Percentiles rank a stretch among this genome's conserved stretches.
Conservation (phyloP, 1,284 basidiomycete species). For the Amylostereum chailletii region DNA sequence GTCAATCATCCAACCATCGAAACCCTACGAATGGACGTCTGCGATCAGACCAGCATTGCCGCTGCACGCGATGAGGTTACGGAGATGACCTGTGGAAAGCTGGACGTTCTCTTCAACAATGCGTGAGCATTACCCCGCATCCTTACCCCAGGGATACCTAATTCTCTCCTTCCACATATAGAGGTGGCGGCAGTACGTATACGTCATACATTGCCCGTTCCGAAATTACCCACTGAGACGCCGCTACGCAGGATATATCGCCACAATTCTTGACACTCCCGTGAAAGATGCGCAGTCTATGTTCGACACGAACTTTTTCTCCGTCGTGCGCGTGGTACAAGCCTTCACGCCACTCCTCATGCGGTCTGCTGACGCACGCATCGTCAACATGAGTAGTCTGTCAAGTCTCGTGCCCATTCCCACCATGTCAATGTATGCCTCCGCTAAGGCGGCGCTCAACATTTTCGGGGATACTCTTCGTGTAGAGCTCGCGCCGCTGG, state of each 20-base stretch:
- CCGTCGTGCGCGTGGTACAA: conserved; percentile 20
- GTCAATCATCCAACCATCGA: neutral
- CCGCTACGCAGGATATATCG: neutral
- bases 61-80: neutral
- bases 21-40: neutral
- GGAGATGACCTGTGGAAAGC: conserved; percentile 17
- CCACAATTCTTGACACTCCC: conserved; percentile 15
- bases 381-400: conserved; percentile 21
- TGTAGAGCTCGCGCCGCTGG: conserved; percentile 20
- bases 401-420: conserved; percentile 18
- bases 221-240: too few species aligned
- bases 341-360: conserved; percentile 22
- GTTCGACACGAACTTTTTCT: conserved; percentile 23
- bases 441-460: conserved; percentile 22
- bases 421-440: conserved; percentile 19
- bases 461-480: conserved; percentile 19
- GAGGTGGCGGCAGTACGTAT: conserved; percentile 5
- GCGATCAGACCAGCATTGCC: neutral
- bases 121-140: conserved; percentile 13
- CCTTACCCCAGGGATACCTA: too few species aligned
- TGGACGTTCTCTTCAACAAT: conserved; percentile 25
- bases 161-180: neutral
- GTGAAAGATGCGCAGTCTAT: conserved; percentile 13
- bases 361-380: conserved; percentile 16
- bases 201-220: neutral